phyloP scores from a whole-genome alignment of 495 filamentous ascomycete species.

The Neurospora terricola region DNA sequence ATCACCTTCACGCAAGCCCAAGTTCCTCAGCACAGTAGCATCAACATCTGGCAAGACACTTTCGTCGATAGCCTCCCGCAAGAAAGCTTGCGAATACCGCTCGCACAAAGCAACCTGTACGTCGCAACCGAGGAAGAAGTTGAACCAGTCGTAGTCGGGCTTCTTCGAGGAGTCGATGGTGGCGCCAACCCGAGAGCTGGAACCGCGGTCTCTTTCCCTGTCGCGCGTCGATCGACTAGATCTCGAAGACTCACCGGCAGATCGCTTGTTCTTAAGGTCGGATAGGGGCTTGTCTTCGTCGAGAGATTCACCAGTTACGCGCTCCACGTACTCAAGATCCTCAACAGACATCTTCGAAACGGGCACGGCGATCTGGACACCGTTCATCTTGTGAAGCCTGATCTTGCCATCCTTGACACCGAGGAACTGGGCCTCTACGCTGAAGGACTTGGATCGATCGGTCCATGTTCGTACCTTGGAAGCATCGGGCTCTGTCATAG shows the following conservation, averaged over 20 bases:
- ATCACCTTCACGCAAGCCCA: constrained; percentile 91
- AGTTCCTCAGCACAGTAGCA: constrained; percentile 64
- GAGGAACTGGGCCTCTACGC: constrained; percentile 94
- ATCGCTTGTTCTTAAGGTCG: constrained; percentile 49
- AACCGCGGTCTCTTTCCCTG: neutral
- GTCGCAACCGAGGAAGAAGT: constrained; percentile 90
- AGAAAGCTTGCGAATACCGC: constrained; percentile 81
- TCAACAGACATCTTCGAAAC: constrained; percentile 89
- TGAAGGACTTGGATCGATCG: constrained; percentile 89
- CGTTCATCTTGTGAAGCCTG: constrained; percentile 94
- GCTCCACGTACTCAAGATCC: constrained; percentile 92
- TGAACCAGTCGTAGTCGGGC: constrained; percentile 92
- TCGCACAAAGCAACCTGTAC: constrained; percentile 88
- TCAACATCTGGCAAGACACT: constrained; percentile 80
- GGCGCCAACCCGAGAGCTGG: constrained; percentile 30
- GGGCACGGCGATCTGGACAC: constrained; percentile 95
- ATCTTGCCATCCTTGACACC: constrained; percentile 92
- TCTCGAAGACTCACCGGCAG: constrained; percentile 13
- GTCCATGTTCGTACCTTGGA: constrained; percentile 84
- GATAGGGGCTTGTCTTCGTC: constrained; percentile 95
- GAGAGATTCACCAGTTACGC: constrained; percentile 71
- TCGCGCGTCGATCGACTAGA: constrained; percentile 1
- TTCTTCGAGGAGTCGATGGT: constrained; percentile 47
- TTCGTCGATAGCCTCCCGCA: constrained; percentile 90
- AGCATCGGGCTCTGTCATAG: constrained; percentile 62